Evolutionary conservation across 345 rosid genomes (phyloP).

Genomic region (Brassica juncea): DNA sequence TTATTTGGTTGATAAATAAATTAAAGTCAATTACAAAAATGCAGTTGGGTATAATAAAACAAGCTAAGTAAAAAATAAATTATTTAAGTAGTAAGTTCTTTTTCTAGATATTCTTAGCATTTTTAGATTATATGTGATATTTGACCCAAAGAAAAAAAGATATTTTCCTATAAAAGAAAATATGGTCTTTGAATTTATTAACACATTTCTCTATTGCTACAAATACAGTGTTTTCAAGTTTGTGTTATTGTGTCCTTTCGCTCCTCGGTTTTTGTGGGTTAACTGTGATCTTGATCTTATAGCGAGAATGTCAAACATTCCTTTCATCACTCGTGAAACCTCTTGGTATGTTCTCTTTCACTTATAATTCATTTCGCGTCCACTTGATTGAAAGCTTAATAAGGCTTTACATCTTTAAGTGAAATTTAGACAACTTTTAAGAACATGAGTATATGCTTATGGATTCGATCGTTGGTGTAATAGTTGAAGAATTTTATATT

Average conservation of each 20-base stretch:
- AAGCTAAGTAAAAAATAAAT: background rate
- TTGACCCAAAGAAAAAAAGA: too few relatives aligned
- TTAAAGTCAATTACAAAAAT: background rate
- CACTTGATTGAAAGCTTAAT: background rate
- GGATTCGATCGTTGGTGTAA: background rate
- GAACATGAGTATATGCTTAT: background rate
- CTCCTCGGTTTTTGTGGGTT: background rate
- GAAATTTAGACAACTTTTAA: background rate
- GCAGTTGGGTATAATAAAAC: background rate
- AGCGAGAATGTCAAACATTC: slow-evolving; percentile 87
- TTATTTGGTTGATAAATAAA: background rate
- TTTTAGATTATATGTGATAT: background rate
- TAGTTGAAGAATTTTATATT: background rate
- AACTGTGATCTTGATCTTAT: slow-evolving; percentile 18
- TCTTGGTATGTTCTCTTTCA: slow-evolving; percentile 59
- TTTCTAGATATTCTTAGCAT: background rate
- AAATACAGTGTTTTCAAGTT: background rate
- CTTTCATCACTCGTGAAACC: slow-evolving; percentile 71
- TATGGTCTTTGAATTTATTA: background rate
- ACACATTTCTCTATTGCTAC: background rate
- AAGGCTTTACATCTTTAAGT: background rate
- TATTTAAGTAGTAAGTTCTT: background rate
- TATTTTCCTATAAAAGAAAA: background rate
- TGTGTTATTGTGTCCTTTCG: background rate
- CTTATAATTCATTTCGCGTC: background rate